Percentiles rank a stretch among this genome's conserved stretches.
Evolutionary conservation across 1,284 basidiomycete species (phyloP).

Genomic region (Anthracocystis setariae): DNA sequence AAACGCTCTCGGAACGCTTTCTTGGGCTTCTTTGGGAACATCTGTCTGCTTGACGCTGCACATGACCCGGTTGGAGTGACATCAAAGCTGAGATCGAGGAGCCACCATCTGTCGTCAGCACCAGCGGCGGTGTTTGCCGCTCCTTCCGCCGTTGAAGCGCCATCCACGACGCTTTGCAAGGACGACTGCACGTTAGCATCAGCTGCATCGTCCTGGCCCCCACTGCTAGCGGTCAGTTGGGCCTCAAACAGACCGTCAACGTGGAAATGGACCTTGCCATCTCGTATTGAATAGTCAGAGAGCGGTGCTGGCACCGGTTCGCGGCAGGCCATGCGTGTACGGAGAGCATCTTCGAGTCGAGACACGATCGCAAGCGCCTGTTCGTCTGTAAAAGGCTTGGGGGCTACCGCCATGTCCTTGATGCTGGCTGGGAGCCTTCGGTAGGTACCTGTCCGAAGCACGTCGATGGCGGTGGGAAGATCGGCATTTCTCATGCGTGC

Average conservation of each 20-base stretch:
- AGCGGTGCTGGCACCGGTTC: constrained; percentile 65
- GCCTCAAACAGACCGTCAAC: constrained; percentile 80
- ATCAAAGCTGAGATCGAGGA: constrained; percentile 61
- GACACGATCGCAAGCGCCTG: constrained; percentile 76
- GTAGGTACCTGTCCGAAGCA: constrained; percentile 84
- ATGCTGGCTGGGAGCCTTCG: constrained; percentile 79
- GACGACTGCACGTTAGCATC: constrained; percentile 65
- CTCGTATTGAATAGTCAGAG: constrained; percentile 77
- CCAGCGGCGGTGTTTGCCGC: constrained; percentile 40
- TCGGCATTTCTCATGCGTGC: constrained; percentile 82
- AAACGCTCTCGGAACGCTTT: constrained; percentile 46
- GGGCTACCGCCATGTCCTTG: constrained; percentile 75
- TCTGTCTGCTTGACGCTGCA: constrained; percentile 19
- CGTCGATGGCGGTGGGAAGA: constrained; percentile 85
- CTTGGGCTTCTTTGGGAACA: constrained; percentile 51
- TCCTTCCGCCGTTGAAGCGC: constrained; percentile 70
- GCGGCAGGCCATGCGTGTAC: constrained; percentile 74
- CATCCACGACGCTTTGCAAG: constrained; percentile 4
- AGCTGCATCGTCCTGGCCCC: constrained; percentile 13
- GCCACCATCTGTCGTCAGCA: constrained; percentile 60
- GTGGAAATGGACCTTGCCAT: constrained; percentile 81
- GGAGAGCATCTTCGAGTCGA: constrained; percentile 80
- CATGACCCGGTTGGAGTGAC: constrained; percentile 46
- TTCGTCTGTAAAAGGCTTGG: constrained; percentile 75
- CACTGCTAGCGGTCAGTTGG: constrained; percentile 51